Base-by-base conservation (phyloP, 2,329 filamentous ascomycete species). In the Neobulgaria alba region DNA sequence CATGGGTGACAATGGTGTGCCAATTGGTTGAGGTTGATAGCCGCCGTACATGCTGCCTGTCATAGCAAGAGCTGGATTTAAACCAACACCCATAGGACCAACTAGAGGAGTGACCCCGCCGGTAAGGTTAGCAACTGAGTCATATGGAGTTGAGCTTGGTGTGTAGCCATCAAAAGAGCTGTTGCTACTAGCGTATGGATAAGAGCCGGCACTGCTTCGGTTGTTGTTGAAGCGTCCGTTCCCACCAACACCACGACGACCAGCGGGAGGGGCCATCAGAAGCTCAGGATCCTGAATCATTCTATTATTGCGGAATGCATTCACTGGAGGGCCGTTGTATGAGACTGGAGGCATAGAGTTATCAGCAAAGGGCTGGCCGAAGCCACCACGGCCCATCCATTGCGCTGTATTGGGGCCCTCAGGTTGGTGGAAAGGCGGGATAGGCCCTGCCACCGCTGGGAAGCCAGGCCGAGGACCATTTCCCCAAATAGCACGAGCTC, bases 1-100 rank as follows among this genome's bases (percentile, higher is more conserved):
- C 50, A 84, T 77, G 10, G 83, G 81, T 14, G 83, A 86, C 31
- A 88, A 67, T 5, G 79, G 70, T 14, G 79, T 84, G 18, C 78
- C 75, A 46, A 75, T 69, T 18, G 75, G 67, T 48, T 74, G 74
- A 51, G 62, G 48, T 64, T 75, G 61, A 65, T 62, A 62, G 51
- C 56, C 70, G 57, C 16, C 45, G 46, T 53, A 58, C 34, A 61
- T 45, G 54, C 56, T 41, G 21, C 40, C 44, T 26, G 39, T 44
- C 30, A 38, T 46, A 32, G 19, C 42, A 49, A 58, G 53, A 30
- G 40, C 40, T 30, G 37, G 16, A 44, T 42, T 39, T 33, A 49
- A 34, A 19, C 43, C 43, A 35, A 56, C 52, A 17, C 47, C 45
- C 40, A 53, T 45, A 19, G 43, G 36, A 26, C 36, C 41, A 19